Evolutionary conservation across 257 asterid species (phyloP).

Genomic region (Capsicum rhomboideum): DNA sequence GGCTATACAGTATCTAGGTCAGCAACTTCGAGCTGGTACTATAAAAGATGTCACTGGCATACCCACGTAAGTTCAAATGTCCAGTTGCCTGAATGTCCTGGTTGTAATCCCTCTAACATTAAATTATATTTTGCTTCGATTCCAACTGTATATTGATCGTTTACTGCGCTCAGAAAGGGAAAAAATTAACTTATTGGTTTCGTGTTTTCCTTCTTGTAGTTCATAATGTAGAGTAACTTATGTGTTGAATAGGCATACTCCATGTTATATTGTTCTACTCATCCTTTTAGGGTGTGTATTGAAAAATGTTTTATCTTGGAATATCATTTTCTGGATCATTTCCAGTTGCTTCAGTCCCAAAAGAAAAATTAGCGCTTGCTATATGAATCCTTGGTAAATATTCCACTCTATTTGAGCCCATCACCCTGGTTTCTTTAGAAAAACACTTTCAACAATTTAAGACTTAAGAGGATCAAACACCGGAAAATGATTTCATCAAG

Average conservation of each 20-base stretch:
- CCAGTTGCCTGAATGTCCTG: neutral
- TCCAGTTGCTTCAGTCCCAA: neutral
- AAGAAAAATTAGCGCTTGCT: neutral
- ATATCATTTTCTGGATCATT: neutral
- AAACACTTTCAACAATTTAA: neutral
- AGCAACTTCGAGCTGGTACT: constrained; percentile 49
- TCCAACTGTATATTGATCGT: neutral
- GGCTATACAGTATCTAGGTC: constrained; percentile 69
- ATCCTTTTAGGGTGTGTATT: neutral
- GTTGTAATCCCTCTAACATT: too few species aligned
- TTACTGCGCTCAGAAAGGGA: neutral
- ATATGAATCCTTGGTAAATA: neutral
- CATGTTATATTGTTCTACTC: neutral
- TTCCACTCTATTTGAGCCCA: neutral
- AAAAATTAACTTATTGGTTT: neutral
- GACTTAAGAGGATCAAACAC: neutral
- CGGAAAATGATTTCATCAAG: neutral
- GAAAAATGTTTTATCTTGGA: neutral
- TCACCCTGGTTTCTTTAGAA: neutral
- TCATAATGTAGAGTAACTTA: neutral
- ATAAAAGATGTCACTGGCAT: constrained; percentile 44
- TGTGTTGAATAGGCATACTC: neutral
- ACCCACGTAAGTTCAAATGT: constrained; percentile 40
- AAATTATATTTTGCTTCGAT: neutral
- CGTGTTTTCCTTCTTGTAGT: neutral